Evolutionary conservation across 202 grass and related monocot genomes (phyloP).

Genomic region (Digitaria exilis): DNA sequence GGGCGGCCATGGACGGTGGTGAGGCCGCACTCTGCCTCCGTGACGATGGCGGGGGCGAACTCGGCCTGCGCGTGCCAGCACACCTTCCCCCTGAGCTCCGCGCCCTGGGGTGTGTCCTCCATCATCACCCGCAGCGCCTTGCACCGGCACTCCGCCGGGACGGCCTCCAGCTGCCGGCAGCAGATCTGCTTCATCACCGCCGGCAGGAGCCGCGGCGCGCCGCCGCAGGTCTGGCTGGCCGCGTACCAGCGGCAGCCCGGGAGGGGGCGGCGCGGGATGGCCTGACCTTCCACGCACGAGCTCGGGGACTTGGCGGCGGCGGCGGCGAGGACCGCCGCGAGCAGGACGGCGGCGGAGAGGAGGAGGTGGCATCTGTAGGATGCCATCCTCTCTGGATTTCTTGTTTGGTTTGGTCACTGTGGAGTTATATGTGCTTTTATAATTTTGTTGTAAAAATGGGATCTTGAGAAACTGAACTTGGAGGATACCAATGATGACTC

Average conservation of each 20-base stretch:
- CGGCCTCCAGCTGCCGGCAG: constrained; percentile 25
- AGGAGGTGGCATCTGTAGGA: neutral
- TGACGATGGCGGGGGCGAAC: neutral
- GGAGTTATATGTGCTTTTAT: neutral
- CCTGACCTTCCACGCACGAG: neutral
- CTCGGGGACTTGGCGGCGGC: neutral
- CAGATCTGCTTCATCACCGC: neutral
- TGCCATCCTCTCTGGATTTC: neutral
- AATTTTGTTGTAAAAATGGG: neutral
- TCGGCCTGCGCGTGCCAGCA: constrained; percentile 16
- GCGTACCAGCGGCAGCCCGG: neutral
- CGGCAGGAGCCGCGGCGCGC: neutral
- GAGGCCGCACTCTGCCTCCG: neutral
- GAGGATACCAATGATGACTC: neutral
- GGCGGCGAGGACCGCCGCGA: neutral
- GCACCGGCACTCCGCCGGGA: constrained; percentile 21
- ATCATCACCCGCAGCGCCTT: constrained; percentile 36
- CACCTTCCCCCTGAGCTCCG: neutral
- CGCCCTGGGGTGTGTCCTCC: neutral
- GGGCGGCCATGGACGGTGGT: neutral
- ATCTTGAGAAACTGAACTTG: neutral
- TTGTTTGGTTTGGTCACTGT: neutral
- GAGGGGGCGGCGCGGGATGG: neutral
- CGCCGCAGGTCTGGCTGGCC: neutral
- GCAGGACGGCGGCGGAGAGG: neutral